phyloP scores from a whole-genome alignment of 2,329 filamentous ascomycete species.

The Penicillium psychrosexuale region DNA sequence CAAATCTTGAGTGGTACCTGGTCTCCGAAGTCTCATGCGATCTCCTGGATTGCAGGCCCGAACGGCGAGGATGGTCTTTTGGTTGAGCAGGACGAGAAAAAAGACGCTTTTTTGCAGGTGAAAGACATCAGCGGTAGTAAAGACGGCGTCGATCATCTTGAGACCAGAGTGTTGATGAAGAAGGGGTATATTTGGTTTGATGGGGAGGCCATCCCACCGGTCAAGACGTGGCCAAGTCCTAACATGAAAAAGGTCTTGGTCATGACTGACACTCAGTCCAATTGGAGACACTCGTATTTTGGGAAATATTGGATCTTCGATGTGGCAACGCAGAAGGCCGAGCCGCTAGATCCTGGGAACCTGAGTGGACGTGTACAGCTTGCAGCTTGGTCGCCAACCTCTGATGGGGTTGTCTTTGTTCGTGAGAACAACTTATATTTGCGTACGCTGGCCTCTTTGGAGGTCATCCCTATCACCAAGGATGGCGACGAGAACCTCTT shows the following conservation, averaged over 20 bases:
- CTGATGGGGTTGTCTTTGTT: slow-evolving; percentile 85
- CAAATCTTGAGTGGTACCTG: slow-evolving; percentile 42
- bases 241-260: slow-evolving; percentile 84
- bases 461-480: slow-evolving; percentile 70
- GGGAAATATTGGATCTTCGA: slow-evolving; percentile 90
- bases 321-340: slow-evolving; percentile 71
- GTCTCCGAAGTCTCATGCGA: slow-evolving; percentile 37
- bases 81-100: slow-evolving; percentile 62
- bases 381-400: slow-evolving; percentile 83
- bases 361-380: slow-evolving; percentile 69
- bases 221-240: slow-evolving; percentile 69
- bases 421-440: slow-evolving; percentile 87
- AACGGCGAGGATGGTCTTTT: slow-evolving; percentile 70
- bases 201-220: slow-evolving; percentile 55
- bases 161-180: slow-evolving; percentile 73
- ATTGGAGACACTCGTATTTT: slow-evolving; percentile 88
- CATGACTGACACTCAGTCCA: slow-evolving; percentile 66
- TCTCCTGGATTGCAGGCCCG: slow-evolving; percentile 49
- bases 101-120: slow-evolving; percentile 74
- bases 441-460: slow-evolving; percentile 60
- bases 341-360: slow-evolving; percentile 72
- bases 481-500: slow-evolving; percentile 88
- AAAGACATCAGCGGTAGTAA: slow-evolving; percentile 71
- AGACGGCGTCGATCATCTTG: slow-evolving; percentile 43
- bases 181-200: slow-evolving; percentile 59